Evolutionary conservation across 2,329 filamentous ascomycete species (phyloP), one percentile per base, ranked within the genome.

Genomic region (Aspergillus uvarum): DNA sequence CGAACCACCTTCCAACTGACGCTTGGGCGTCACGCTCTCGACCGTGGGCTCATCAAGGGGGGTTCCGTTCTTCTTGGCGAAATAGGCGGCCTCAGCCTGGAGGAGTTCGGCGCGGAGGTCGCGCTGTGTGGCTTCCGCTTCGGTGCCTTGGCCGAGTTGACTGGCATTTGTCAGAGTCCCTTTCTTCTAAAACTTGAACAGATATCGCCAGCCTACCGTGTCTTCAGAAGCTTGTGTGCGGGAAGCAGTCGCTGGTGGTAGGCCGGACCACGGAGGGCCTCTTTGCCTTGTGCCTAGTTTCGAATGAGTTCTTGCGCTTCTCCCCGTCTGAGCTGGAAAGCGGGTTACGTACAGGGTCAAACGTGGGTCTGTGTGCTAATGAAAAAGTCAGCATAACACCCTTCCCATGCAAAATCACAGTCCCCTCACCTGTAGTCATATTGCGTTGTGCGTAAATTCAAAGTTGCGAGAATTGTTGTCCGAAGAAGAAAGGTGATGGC

Each of bases 161-260:
- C 88, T 87, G 66, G 67, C 63, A 19, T 44, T 72, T 56, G 74
- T 68, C 50, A 58, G 32, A 58, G 32, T 51, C 19, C 32, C 11
- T n/a, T 5, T 24, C 24, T 14, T 6, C 19, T 3, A 10, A 8
- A 29, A 24, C 21, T 7, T 12, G 22, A 22, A 42, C 47, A 44
- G 6, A 16, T 26, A 4, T 8, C 32, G 11, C 12, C 29, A 5
- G 14, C 16, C 11, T 85, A 88, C 81, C 92, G 87, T 74, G 89
- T 90, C 80, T 99, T 99, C 73, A 99, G 88, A 65, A 91, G 88
- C 12, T 91, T 98, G 77, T 99, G 90, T 32, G 95, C 95, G 35
- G 95, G 94, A 14, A 97, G 88, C 16, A 98, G 89, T 69, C 95
- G 90, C 78, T 98, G 94, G 75, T 99, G 95, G 81, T 97, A 98